Base-by-base conservation (phyloP, 2,329 filamentous ascomycete species). In the Monosporascus sp. region DNA sequence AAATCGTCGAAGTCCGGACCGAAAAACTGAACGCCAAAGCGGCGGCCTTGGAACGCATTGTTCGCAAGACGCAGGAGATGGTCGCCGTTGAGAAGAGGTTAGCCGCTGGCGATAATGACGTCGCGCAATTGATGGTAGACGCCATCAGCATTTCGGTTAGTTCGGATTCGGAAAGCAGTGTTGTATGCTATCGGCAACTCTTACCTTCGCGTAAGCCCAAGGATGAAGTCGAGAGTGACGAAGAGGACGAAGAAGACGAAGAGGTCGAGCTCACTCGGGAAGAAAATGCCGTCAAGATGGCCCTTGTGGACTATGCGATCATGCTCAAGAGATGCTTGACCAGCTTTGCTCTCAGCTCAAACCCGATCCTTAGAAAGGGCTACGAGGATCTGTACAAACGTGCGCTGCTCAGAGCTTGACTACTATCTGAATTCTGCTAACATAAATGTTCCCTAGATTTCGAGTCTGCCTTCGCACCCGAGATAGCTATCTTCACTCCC, bases 1-100 rank as follows among this genome's bases (percentile, higher is more conserved):
- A 97, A 71, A 88, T 97, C 55, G 73, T 95, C 15, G 76, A 82
- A 6, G 77, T 81, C 1, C 81, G 85, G 18, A 85, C 86, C 48
- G 69, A 90, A 18, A 78, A 78, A 11, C 76, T 97, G 25, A 81
- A 81, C 34, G 85, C 92, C 6, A 77, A 94, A 54, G 88, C 97
- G 70, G 92, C 90, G n/a, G 93, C 88, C 0, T 77, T 97, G 55
- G 93, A 97, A 68, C 85, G 93, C 17, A 93, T 94, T 34, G 86
- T 90, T 62, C 84, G 92, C 54, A 97, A 97, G 75, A 96, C 93
- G 1, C 83, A 89, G 54, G 93, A 97, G 70, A 82, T 97, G 74
- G 77, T 83, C 1, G 72, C 80, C 1, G 75, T 96, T 1, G 90
- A 96, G 67, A 89, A 86, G 67, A 84, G 85, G 48, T 77, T 93